phyloP scores from a whole-genome alignment of 2,329 filamentous ascomycete genomes.

The Colletotrichum magnum region DNA sequence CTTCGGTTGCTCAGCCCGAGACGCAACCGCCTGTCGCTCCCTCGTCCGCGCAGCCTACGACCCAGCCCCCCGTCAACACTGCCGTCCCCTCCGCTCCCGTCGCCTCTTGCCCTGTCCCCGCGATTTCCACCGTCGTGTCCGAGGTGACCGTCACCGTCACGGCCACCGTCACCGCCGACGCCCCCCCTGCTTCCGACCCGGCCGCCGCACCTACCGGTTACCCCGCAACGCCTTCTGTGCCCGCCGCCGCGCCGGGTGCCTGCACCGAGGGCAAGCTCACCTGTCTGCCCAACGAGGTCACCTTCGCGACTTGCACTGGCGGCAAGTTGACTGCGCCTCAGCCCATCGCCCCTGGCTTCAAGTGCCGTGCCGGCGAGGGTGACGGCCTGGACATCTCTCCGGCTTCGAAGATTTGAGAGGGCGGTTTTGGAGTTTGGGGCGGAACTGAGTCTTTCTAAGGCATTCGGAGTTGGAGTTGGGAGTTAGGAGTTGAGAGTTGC shows the following conservation, averaged over 20 bases:
- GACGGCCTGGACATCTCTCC: constrained; percentile 31
- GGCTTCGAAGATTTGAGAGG: background rate
- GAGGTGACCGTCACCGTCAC: constrained; percentile 42
- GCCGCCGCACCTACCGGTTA: background rate
- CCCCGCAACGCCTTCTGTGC: too few species aligned
- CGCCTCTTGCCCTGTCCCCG: background rate
- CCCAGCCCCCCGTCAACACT: background rate
- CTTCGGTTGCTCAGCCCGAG: background rate
- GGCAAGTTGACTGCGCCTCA: constrained; percentile 31
- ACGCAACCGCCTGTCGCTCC: background rate
- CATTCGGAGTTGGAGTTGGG: background rate
- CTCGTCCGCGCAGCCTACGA: background rate
- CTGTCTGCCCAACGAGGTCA: constrained; percentile 20
- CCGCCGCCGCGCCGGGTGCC: background rate
- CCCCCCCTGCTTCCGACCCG: background rate
- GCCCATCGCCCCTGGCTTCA: constrained; percentile 34
- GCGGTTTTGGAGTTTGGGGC: background rate
- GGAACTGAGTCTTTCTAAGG: too few species aligned
- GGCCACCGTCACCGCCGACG: constrained; percentile 1
- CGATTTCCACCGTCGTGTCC: constrained; percentile 22
- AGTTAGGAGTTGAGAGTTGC: background rate
- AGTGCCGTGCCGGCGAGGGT: constrained; percentile 24
- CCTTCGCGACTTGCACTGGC: constrained; percentile 36
- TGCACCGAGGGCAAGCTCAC: constrained; percentile 31
- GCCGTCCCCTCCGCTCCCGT: background rate